phyloP scores from a whole-genome alignment of 768 basidiomycete species.

The Rhodosporidiobolus odoratus region DNA sequence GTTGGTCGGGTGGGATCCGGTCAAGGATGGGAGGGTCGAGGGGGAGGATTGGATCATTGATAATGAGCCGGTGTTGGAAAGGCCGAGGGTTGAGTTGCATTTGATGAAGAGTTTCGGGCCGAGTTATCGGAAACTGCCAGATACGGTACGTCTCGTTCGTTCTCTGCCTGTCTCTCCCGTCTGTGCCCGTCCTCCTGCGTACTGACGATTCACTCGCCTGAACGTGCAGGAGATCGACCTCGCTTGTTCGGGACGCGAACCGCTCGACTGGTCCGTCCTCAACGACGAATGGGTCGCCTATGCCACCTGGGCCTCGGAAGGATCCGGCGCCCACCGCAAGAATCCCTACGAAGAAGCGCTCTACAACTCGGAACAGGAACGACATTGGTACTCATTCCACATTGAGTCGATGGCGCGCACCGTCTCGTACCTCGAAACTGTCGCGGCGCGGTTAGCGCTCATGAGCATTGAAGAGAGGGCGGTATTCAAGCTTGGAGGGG shows the following conservation, averaged over 20 bases:
- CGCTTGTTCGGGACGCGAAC: slow-evolving; percentile 89
- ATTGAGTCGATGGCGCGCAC: slow-evolving; percentile 83
- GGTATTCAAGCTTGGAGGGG: slow-evolving; percentile 63
- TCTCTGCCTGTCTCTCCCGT: neutral
- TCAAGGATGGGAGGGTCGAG: slow-evolving; percentile 38
- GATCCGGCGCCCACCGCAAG: slow-evolving; percentile 92
- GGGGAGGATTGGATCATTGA: slow-evolving; percentile 54
- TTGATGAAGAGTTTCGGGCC: slow-evolving; percentile 61
- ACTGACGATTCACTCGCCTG: neutral
- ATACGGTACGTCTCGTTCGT: slow-evolving; percentile 60
- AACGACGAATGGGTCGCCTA: slow-evolving; percentile 75
- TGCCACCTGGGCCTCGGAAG: slow-evolving; percentile 58
- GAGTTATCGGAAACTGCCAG: slow-evolving; percentile 85
- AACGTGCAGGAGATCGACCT: slow-evolving; percentile 68
- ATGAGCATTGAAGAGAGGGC: slow-evolving; percentile 84
- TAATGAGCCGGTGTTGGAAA: slow-evolving; percentile 56
- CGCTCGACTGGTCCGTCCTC: slow-evolving; percentile 87
- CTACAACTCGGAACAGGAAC: slow-evolving; percentile 94
- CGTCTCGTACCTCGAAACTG: slow-evolving; percentile 80
- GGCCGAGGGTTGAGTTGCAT: slow-evolving; percentile 59
- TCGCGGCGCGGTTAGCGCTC: slow-evolving; percentile 72
- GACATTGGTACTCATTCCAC: slow-evolving; percentile 96
- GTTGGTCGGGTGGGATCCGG: slow-evolving; percentile 66
- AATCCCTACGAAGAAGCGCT: slow-evolving; percentile 92
- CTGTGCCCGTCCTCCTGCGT: neutral